Evolutionary conservation across 2,329 filamentous ascomycete genomes (phyloP), one percentile per base, ranked within the genome.

Genomic region (Ophiostoma triangulosporum): DNA sequence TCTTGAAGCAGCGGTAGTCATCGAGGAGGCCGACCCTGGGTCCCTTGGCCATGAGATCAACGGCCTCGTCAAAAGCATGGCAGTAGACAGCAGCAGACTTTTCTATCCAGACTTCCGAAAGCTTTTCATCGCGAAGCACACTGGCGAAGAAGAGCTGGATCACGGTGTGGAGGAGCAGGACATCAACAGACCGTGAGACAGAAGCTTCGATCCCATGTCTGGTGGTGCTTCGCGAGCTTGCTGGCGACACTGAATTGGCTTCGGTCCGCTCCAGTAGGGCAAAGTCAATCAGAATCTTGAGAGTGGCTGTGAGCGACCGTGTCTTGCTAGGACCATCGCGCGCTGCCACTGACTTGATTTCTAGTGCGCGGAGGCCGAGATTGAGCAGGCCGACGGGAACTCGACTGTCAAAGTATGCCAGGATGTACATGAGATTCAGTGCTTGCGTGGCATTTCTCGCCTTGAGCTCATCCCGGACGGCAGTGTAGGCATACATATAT

Each of bases 381-480:
- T 68, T 69, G 12, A 86, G 67, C 70, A 87, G 77, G 53, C 81
- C 81, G 22, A 86, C 78, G 0, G 83, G 83, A 5, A 85, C 71
- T 54, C 80, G 73, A 53, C 80, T 78, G 38, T 78, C 77, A 52
- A 83, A 80, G 60, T 85, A 86, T 1, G 77, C 77, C 14, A 86
- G 65, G 12, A 86, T 66, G 22, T 77, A 77, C 57, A 86, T 78
- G 33, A 86, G 64, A 60, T 84, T 84, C 49, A 83, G 64, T 0
- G 82, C 81, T 52, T 81, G 75, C 12, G 62, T 62, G 14, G 71
- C 70, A 1, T 70, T 72, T 26, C 71, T 64, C 22, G 66, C 63
- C 48, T 73, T 69, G 4, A 80, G 65, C 57, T 78, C 72, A 14
- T 76, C 70, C 17, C 69, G 64, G 8, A 78, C 73, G 9, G 68